A percentile compares a stretch with the other conserved stretches of the same genome.
Evolutionary conservation across 352 stramenopile species (phyloP).

Genomic region (Pythium chondricola): DNA sequence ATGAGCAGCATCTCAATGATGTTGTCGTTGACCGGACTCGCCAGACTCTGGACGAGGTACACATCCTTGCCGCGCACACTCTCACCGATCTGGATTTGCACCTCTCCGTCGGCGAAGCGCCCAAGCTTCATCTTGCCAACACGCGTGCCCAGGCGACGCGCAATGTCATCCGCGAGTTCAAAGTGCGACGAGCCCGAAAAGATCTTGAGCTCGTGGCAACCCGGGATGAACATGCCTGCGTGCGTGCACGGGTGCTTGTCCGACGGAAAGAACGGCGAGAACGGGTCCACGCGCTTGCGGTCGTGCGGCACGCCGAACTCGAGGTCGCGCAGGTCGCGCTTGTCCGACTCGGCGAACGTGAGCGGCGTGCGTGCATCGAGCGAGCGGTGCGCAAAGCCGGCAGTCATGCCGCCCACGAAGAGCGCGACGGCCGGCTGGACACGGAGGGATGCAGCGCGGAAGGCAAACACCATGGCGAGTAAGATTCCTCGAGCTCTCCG

Average conservation of each 20-base stretch:
- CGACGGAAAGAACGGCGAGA: slow-evolving; percentile 86
- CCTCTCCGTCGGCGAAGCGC: slow-evolving; percentile 90
- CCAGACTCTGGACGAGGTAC: slow-evolving; percentile 92
- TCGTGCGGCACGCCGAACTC: slow-evolving; percentile 83
- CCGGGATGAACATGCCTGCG: slow-evolving; percentile 88
- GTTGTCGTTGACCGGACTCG: slow-evolving; percentile 91
- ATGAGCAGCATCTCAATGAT: slow-evolving; percentile 94
- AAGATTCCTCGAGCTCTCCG: not conserved
- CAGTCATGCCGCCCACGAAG: slow-evolving; percentile 45
- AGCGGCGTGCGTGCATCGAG: slow-evolving; percentile 12
- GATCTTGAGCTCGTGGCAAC: slow-evolving; percentile 91
- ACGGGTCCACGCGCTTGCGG: slow-evolving; percentile 84
- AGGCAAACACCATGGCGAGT: slow-evolving; percentile 52
- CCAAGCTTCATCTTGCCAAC: slow-evolving; percentile 86
- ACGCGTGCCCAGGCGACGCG: slow-evolving; percentile 75
- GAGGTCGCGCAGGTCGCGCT: slow-evolving; percentile 75
- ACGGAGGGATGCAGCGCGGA: slow-evolving; percentile 37
- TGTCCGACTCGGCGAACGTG: slow-evolving; percentile 44
- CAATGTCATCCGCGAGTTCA: slow-evolving; percentile 88
- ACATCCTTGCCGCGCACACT: slow-evolving; percentile 92
- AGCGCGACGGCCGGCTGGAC: slow-evolving; percentile 39
- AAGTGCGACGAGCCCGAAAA: slow-evolving; percentile 90
- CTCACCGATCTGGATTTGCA: slow-evolving; percentile 91
- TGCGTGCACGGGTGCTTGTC: slow-evolving; percentile 89
- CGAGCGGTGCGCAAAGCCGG: slow-evolving; percentile 38